phyloP scores from a whole-genome alignment of 1,139 yeast species.

The Saccharomycopsis hybrid region DNA sequence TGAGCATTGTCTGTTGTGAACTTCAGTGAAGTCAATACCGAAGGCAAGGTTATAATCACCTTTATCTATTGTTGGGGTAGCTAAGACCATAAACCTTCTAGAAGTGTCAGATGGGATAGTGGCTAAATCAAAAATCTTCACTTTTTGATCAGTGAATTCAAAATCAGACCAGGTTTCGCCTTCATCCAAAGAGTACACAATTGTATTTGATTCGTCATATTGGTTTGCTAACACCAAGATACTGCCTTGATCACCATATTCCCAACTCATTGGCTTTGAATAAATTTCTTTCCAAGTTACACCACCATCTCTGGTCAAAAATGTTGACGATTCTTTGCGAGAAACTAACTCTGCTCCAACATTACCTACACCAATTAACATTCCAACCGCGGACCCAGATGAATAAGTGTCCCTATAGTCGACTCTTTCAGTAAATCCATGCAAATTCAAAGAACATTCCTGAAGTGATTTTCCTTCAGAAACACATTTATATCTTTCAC shows the following conservation, averaged over 20 bases:
- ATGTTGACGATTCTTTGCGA: conserved; percentile 52
- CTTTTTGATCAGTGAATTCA: conserved; percentile 51
- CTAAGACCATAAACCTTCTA: conserved; percentile 56
- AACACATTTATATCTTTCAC: conserved; percentile 49
- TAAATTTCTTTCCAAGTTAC: conserved; percentile 74
- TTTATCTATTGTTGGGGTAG: conserved; percentile 33
- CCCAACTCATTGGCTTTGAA: conserved; percentile 84
- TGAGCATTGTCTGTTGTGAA: conserved; percentile 63
- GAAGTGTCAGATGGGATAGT: conserved; percentile 91
- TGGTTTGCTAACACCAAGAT: conserved; percentile 66
- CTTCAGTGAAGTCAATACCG: conserved; percentile 65
- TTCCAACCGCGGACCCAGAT: conserved; percentile 83
- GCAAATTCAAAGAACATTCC: conserved; percentile 76
- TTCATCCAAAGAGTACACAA: conserved; percentile 68
- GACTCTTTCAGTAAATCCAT: conserved; percentile 83
- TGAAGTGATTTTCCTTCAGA: conserved; percentile 38
- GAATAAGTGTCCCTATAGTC: conserved; percentile 83
- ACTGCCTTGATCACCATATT: conserved; percentile 92
- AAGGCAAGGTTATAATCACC: conserved; percentile 36
- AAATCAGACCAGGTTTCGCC: conserved; percentile 73
- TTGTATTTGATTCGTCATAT: conserved; percentile 46
- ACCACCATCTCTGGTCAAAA: conserved; percentile 83
- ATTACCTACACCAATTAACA: conserved; percentile 83
- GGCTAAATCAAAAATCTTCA: conserved; percentile 63
- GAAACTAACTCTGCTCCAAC: conserved; percentile 63